Evolutionary conservation across 176 grass and related monocot species (phyloP), one percentile per base, ranked within the genome.

Genomic region (Aegilops sharonensis): DNA sequence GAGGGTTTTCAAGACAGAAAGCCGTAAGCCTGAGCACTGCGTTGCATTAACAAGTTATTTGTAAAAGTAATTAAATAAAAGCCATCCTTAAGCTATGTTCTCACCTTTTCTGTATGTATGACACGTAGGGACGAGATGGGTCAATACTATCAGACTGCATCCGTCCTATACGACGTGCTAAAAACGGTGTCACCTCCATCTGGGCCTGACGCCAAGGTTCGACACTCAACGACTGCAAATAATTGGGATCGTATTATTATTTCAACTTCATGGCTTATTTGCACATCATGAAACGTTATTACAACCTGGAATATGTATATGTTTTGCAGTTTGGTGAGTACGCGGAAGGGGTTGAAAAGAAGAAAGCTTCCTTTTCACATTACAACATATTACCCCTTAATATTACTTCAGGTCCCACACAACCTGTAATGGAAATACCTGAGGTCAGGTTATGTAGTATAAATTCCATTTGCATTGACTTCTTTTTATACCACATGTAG

Each of bases 371-470:
- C 36, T 98, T 88, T 84, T 81, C 86, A 86, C 78, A 68, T n/a
- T 99, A 94, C 75, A 99, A 99, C 84, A 99, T 99, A 90, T 91
- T 99, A 84, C 97, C 97, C 89, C 94, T 96, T 80, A 86, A 91
- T 86, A 80, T 94, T 6, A 52, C 48, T 89, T 83, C 90, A 45
- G 90, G 64, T 67, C 40, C 45, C 15, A 6, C 35, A 79, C 94
- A 91, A 86, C 71, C 88, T 83, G 82, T 99, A 87, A 96, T 99
- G 94, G 83, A 96, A 82, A 86, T 99, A 87, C 85, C 94, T 25
- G 97, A 95, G 94, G 97, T 98, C 64, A 93, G 93, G 90, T 94
- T 59, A 84, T 37, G 65, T 54, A 61, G 39, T 13, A 68, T 83
- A 37, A 64, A 30, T 79, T 91, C 68, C 17, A 71, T 85, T 72